phyloP scores from a whole-genome alignment of 768 basidiomycete species.

The Grammothele lineata region DNA sequence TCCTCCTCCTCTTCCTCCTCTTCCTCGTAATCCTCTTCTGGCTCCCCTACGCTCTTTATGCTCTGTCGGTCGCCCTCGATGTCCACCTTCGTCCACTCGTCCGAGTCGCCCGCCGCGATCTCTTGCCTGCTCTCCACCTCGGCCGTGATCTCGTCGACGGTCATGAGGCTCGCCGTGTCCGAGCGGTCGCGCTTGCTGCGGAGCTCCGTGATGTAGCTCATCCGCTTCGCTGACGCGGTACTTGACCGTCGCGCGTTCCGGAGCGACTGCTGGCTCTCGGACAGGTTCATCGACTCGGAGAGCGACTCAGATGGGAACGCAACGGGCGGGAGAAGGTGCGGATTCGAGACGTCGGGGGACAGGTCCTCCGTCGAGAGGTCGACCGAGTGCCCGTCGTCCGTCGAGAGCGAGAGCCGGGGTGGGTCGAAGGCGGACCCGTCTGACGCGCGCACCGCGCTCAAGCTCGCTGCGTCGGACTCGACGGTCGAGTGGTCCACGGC shows the following conservation, averaged over 20 bases:
- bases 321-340: conserved; percentile 72
- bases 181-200: conserved; percentile 79
- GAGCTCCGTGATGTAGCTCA: conserved; percentile 80
- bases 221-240: conserved; percentile 50
- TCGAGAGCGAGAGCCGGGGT: conserved; percentile 72
- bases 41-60: conserved; percentile 34
- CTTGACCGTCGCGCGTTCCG: conserved; percentile 40
- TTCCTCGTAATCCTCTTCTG: conserved; percentile 36
- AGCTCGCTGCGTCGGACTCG: neutral
- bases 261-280: conserved; percentile 25
- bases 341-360: conserved; percentile 32
- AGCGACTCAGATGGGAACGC: conserved; percentile 75
- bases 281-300: conserved; percentile 69
- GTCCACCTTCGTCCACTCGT: conserved; percentile 77
- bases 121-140: conserved; percentile 78
- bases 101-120: conserved; percentile 40
- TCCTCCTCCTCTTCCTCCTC: conserved; percentile 30
- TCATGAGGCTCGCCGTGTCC: conserved; percentile 88
- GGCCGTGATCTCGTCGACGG: conserved; percentile 97
- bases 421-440: conserved; percentile 40
- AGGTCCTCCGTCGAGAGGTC: conserved; percentile 52
- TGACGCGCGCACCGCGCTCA: neutral
- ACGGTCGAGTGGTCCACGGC: conserved; percentile 8
- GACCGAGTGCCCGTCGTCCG: conserved; percentile 63
- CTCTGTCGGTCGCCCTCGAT: conserved; percentile 38